A percentile compares a stretch with the other conserved stretches of the same genome.
Evolutionary conservation across 176 grass and related monocot genomes (phyloP).

Genomic region (Hordeum vulgare): DNA sequence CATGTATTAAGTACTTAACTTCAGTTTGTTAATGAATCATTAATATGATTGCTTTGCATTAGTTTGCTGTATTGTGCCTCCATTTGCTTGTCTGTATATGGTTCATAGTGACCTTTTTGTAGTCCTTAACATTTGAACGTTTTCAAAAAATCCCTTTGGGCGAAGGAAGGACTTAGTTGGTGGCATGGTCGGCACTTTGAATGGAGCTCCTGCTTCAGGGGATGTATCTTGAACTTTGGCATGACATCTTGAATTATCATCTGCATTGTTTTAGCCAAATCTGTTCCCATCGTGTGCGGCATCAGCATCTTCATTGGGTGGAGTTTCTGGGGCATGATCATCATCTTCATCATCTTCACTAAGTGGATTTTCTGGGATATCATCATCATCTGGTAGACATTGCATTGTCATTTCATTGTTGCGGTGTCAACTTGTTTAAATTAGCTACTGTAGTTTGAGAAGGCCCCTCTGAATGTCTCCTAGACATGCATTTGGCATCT

Average conservation of each 20-base stretch:
- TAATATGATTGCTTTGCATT: not conserved
- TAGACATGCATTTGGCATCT: constrained; percentile 54
- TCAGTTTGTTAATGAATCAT: not conserved
- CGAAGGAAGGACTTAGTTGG: constrained; percentile 74
- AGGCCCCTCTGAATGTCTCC: constrained; percentile 19
- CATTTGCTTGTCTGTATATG: not conserved
- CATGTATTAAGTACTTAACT: not conserved
- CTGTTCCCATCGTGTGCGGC: constrained; percentile 40
- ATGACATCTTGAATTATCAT: constrained; percentile 52
- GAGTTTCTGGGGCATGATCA: constrained; percentile 32
- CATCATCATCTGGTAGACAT: constrained; percentile 42
- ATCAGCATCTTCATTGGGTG: constrained; percentile 48
- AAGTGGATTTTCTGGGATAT: constrained; percentile 30
- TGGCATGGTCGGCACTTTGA: constrained; percentile 32
- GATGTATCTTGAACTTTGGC: constrained; percentile 54
- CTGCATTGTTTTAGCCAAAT: constrained; percentile 62
- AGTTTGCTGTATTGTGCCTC: not conserved
- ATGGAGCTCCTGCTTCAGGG: constrained; percentile 47
- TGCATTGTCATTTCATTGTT: constrained; percentile 55
- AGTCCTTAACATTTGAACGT: constrained; percentile 64
- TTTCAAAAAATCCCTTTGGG: constrained; percentile 92
- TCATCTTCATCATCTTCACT: constrained; percentile 61
- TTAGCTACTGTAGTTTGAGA: constrained; percentile 28
- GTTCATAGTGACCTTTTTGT: not conserved
- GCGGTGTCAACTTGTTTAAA: constrained; percentile 19